Conservation (phyloP, 2,329 filamentous ascomycete species). For the Botrytis fabae region DNA sequence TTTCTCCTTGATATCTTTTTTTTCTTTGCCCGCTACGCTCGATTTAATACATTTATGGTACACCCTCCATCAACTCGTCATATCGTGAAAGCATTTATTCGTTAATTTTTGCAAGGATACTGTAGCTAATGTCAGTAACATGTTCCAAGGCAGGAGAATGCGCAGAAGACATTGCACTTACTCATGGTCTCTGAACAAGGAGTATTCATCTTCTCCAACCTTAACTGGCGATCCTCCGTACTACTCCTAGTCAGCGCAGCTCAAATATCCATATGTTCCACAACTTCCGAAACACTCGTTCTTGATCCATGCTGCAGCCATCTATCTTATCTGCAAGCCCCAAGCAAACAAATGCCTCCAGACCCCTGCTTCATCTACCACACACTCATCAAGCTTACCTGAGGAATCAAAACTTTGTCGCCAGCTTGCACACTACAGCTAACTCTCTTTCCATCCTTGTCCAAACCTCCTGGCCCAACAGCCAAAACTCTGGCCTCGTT, state of each 20-base stretch:
- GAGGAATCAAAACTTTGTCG: slow-evolving; percentile 93
- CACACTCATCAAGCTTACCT: slow-evolving; percentile 57
- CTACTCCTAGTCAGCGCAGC: slow-evolving; percentile 49
- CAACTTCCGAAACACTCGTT: not conserved
- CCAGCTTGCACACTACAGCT: slow-evolving; percentile 79
- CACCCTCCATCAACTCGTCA: slow-evolving; percentile 25
- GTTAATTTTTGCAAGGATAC: slow-evolving; percentile 98
- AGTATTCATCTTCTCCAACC: slow-evolving; percentile 95
- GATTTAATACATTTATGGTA: slow-evolving; percentile 36
- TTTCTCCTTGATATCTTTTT: slow-evolving; percentile 20
- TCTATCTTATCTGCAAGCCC: slow-evolving; percentile 6
- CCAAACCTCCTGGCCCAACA: slow-evolving; percentile 83
- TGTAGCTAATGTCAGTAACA: slow-evolving; percentile 44
- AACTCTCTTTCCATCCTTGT: slow-evolving; percentile 86
- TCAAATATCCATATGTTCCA: not conserved
- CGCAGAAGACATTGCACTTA: slow-evolving; percentile 54
- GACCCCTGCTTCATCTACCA: not conserved
- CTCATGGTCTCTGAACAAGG: slow-evolving; percentile 97
- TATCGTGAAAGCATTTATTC: slow-evolving; percentile 62
- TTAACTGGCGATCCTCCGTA: slow-evolving; percentile 94
- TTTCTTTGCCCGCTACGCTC: slow-evolving; percentile 31
- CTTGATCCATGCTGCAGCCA: not conserved
- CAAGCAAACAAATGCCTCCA: slow-evolving; percentile 17
- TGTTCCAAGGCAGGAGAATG: not conserved
- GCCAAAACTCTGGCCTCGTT: slow-evolving; percentile 97